Conservation (phyloP, 2,329 filamentous ascomycete genomes). For the Colletotrichum costaricense region DNA sequence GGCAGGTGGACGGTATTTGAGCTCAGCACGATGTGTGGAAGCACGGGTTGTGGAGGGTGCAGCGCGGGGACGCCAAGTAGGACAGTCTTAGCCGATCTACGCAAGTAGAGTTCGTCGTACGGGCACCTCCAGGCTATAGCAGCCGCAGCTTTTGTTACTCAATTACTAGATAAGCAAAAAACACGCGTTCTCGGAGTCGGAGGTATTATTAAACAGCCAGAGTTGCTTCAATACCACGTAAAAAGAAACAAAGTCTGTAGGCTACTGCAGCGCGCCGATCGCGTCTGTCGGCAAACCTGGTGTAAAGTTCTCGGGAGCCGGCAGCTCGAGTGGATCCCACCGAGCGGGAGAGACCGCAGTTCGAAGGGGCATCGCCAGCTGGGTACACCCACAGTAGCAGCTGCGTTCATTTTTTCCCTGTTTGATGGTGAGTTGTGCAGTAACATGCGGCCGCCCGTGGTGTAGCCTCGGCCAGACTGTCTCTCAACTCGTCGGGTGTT, state of each 20-base stretch:
- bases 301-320: too few species aligned
- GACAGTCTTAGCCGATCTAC: background rate
- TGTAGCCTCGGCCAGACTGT: background rate
- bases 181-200: background rate
- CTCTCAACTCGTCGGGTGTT: background rate
- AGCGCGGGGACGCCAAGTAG: background rate
- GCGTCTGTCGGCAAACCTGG: background rate
- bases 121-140: background rate
- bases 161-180: too few species aligned
- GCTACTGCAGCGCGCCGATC: background rate
- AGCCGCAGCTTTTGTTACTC: background rate
- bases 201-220: background rate
- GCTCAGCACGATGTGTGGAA: background rate
- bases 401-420: too few species aligned
- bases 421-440: background rate
- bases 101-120: background rate
- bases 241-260: background rate
- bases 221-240: background rate
- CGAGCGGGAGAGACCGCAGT: background rate
- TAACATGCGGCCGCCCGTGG: background rate
- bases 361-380: background rate
- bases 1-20: constrained; percentile 21
- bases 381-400: too few species aligned
- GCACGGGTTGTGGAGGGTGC: background rate
- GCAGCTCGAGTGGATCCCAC: background rate